Evolutionary conservation across 352 stramenopile genomes (phyloP).

Genomic region (Phytophthora pluvialis): DNA sequence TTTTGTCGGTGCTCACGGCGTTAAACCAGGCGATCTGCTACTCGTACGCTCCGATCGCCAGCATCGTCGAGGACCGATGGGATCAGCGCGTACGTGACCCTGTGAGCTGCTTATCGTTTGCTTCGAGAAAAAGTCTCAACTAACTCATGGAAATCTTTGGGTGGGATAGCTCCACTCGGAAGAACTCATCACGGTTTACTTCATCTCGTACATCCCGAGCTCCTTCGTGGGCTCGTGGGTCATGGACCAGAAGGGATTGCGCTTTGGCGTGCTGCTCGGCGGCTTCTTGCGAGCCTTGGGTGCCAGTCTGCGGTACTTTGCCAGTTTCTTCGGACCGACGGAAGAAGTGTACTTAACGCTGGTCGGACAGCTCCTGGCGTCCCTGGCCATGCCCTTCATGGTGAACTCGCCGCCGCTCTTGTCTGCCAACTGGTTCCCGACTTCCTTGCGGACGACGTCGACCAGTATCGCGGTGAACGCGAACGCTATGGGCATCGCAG

Average conservation of each 20-base stretch:
- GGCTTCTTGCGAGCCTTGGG: constrained; percentile 55
- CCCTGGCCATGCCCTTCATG: constrained; percentile 80
- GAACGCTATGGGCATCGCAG: constrained; percentile 65
- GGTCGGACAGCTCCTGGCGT: constrained; percentile 62
- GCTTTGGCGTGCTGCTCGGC: constrained; percentile 59
- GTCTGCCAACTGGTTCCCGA: constrained; percentile 73
- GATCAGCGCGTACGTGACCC: constrained; percentile 35
- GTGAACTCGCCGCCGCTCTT: constrained; percentile 74
- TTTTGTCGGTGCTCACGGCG: constrained; percentile 63
- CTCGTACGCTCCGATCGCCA: constrained; percentile 73
- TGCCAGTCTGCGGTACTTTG: constrained; percentile 51
- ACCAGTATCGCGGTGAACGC: constrained; percentile 75
- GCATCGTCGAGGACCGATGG: constrained; percentile 59
- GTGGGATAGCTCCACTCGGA: constrained; percentile 68
- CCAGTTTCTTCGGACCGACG: constrained; percentile 26
- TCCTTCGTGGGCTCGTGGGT: constrained; percentile 77
- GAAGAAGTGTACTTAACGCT: constrained; percentile 47
- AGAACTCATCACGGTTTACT: constrained; percentile 76
- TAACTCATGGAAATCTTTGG: too few species aligned
- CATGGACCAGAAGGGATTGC: constrained; percentile 72
- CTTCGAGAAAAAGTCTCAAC: too few species aligned
- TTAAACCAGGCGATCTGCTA: constrained; percentile 78
- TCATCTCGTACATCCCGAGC: constrained; percentile 73
- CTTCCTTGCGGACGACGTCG: constrained; percentile 57
- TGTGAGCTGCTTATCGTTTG: too few species aligned